Base-by-base conservation (phyloP, 164 flowering plant genomes). In the Vitis amurensis region DNA sequence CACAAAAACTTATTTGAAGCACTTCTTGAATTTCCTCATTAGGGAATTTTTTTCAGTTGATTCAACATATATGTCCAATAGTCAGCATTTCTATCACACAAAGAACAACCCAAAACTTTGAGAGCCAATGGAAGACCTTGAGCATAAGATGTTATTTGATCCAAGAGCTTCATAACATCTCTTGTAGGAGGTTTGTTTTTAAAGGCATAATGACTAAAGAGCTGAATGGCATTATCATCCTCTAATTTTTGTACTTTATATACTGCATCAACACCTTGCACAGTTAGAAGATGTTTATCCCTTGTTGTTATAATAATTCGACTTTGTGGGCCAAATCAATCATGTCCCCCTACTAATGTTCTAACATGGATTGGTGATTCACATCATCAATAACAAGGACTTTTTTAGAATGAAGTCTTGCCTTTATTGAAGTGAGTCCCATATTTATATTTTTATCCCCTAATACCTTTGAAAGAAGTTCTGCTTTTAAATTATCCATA, bases 361-460 rank as follows among this genome's bases (percentile, higher is more conserved):
- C 49, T 2, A 78, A 5, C 57, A 74, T 79, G 8, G 50, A 55
- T 8, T 9, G 1, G 0, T 50, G 27, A 66, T 74, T 72, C 3
- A 80, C 77, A 72, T 77, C 81, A 67, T 80, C 83, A 19, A 81
- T 64, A 49, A 81, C 68, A 12, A 80, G 72, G 37, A 71, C 73
- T 30, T 49, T 61, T 53, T 55, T 70, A 5, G 6, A 7, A 8
- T 30, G 12, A 11, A 72, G n/a, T 8, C 63, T 65, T 0, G 70
- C 16, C 37, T 50, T 61, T 11, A 61, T 66, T n/a, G 23, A 7
- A 5, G 3, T 27, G 9, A 30, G 17, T 57, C 71, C 69, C 8
- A 12, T n/a, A 29, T 48, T 12, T 11, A 53, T 48, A 23, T 23
- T 44, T 0, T 4, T 4, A 14, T 57, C 11, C 8, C 16, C 52